Evolutionary conservation across 192 early-diverging fungal species (phyloP).

Genomic region (Backusella macrospora): DNA sequence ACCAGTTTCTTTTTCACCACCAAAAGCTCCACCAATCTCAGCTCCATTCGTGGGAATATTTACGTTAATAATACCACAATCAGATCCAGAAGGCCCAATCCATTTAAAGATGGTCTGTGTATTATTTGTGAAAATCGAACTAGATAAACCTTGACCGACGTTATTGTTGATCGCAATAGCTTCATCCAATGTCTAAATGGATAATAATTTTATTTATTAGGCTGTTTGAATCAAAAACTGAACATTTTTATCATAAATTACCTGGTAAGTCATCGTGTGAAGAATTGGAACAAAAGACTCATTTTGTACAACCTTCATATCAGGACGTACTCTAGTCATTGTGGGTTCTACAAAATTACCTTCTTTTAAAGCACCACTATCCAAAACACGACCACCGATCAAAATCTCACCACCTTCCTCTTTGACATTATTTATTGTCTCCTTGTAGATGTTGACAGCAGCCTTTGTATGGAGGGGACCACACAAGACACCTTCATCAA

Average conservation of each 20-base stretch:
- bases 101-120: conserved; percentile 87
- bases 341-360: conserved; percentile 96
- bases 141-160: conserved; percentile 86
- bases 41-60: conserved; percentile 98
- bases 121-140: conserved; percentile 82
- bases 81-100: conserved; percentile 89
- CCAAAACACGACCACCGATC: conserved; percentile 79
- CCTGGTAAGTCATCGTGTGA: conserved; percentile 78
- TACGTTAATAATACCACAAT: conserved; percentile 92
- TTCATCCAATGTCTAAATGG: conserved; percentile 67
- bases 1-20: conserved; percentile 97
- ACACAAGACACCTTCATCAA: conserved; percentile 80
- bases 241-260: conserved; percentile 19
- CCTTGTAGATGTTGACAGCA: conserved; percentile 76
- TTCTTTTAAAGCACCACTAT: conserved; percentile 42
- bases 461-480: conserved; percentile 89
- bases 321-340: conserved; percentile 77
- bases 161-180: conserved; percentile 89
- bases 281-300: conserved; percentile 96
- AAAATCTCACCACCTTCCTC: conserved; percentile 86
- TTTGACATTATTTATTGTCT: conserved; percentile 79
- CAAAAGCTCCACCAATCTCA: conserved; percentile 97
- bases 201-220: neutral
- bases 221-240: neutral
- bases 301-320: conserved; percentile 82